Conservation (phyloP, 345 rosid genomes). For the Anacardium occidentale region DNA sequence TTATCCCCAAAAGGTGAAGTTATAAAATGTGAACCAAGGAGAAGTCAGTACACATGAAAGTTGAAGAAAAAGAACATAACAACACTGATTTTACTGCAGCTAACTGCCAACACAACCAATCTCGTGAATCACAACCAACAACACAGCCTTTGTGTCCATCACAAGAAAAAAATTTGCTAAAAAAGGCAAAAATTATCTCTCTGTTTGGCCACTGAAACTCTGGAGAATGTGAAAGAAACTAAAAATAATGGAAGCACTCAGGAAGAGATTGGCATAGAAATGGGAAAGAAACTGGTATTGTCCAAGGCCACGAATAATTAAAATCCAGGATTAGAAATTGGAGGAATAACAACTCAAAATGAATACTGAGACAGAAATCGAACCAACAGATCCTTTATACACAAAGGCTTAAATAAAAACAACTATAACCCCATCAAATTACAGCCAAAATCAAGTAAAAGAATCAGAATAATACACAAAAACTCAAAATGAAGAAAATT, state of each 20-base stretch:
- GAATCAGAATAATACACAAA: neutral
- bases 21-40: constrained; percentile 17
- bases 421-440: neutral
- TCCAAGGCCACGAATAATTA: neutral
- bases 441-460: neutral
- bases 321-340: constrained; percentile 16
- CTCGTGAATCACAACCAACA: constrained; percentile 65
- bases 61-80: constrained; percentile 20
- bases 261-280: neutral
- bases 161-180: constrained; percentile 16
- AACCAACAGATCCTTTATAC: constrained; percentile 9
- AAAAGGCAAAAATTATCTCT: constrained; percentile 9
- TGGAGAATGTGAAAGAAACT: neutral
- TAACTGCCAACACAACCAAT: constrained; percentile 39
- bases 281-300: neutral
- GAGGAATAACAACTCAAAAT: neutral
- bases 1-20: constrained; percentile 24
- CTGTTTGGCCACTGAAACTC: neutral
- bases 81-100: constrained; percentile 31
- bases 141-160: no score
- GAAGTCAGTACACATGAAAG: constrained; percentile 40
- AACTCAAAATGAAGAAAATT: neutral
- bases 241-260: neutral
- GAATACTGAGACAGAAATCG: constrained; percentile 2
- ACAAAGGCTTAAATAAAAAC: neutral